Percentiles rank a stretch among this genome's conserved stretches.
These are phyloP conservation scores for Mucor racemosus DNA, from an alignment of 371 early-diverging fungal species.

Conservation along the genomic window DNA sequence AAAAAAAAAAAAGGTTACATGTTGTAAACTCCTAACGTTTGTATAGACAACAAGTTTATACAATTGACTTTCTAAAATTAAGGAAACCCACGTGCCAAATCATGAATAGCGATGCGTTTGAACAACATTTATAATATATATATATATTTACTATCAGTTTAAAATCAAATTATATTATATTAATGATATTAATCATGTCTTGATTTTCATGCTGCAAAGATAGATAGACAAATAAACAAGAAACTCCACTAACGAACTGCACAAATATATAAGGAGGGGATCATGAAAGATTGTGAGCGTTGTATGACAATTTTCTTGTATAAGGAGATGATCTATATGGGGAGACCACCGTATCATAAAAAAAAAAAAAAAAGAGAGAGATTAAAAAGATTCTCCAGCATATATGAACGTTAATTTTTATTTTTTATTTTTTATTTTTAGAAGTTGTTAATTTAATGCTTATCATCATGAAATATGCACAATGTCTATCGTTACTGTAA, in stretches of 20 bases:
- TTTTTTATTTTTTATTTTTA: not conserved
- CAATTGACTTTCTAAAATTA: not conserved
- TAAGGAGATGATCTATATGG: not conserved
- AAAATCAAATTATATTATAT: conserved; percentile 3
- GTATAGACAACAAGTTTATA: not conserved
- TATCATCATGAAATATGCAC: not conserved
- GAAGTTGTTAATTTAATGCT: not conserved
- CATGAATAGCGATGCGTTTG: not conserved
- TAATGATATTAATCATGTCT: not conserved
- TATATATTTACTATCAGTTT: not conserved
- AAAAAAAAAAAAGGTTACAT: not conserved
- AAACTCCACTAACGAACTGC: too few relatives aligned
- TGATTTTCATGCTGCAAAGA: not conserved
- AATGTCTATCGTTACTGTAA: not conserved
- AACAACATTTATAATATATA: not conserved
- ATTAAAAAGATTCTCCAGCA: too few relatives aligned
- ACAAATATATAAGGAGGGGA: too few relatives aligned
- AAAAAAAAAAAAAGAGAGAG: not conserved
- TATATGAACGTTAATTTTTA: too few relatives aligned
- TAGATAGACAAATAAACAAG: not conserved
- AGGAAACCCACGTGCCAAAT: conserved; percentile 5
- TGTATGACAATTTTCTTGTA: not conserved
- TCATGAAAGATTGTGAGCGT: not conserved
- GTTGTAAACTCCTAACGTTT: not conserved
- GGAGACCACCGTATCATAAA: not conserved